phyloP scores from a whole-genome alignment of 805 yeast genomes.

The Grigorovia jiainica region DNA sequence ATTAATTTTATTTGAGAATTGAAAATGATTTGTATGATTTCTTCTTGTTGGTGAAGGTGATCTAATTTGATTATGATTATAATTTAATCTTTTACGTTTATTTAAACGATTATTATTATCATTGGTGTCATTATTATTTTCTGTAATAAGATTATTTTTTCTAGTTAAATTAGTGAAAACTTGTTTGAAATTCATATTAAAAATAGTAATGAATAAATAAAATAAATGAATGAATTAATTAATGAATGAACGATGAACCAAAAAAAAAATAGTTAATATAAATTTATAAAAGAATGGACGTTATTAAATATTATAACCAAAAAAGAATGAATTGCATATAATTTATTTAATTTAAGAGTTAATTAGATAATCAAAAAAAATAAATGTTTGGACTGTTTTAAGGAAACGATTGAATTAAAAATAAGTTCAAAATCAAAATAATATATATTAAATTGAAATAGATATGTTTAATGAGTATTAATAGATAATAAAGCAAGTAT shows the following conservation, averaged over 20 bases:
- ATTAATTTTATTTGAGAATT: conserved; percentile 1
- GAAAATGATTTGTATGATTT: conserved; percentile 1
- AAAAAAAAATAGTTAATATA: not conserved
- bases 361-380: no score
- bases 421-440: no score
- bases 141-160: not conserved
- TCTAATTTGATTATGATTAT: not conserved
- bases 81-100: not conserved
- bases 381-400: no score
- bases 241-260: not conserved
- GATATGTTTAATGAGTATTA: no score
- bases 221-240: conserved; percentile 5
- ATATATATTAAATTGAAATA: no score
- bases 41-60: conserved; percentile 6
- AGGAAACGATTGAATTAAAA: no score
- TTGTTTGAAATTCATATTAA: conserved; percentile 6
- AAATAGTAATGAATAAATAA: not conserved
- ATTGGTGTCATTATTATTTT: not conserved
- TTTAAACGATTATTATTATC: not conserved
- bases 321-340: no score
- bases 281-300: conserved; percentile 1
- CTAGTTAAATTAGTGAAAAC: not conserved
- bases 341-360: no score
- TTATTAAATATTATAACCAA: conserved; percentile 1
- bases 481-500: no score